Base-by-base conservation (phyloP, 345 rosid species). In the Pistacia integerrima region DNA sequence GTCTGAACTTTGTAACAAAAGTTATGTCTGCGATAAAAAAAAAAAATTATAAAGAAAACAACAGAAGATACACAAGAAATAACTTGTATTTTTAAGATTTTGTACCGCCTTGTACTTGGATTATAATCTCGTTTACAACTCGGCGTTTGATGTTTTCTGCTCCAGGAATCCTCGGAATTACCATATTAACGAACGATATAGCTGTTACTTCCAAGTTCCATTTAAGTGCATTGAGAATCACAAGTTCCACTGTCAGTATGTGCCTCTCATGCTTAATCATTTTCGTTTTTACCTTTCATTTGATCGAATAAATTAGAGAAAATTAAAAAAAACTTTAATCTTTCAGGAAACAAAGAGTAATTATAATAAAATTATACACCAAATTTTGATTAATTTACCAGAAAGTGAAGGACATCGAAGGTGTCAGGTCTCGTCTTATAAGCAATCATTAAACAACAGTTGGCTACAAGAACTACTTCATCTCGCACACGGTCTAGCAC, bases 201-300 rank as follows among this genome's bases (percentile, higher is more conserved):
- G 77, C 55, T 1, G 33, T 41, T 8, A 56, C 8, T 22, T 36
- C 64, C 55, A 57, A 9, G 13, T 13, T 6, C 77, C 77, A 74
- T 1, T 55, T n/a, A 55, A 65, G 54, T 20, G 41, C 71, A 1
- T 41, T 16, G 18, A 74, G 77, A 66, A 74, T 66, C 11, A 17
- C 20, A 54, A 44, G 28, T 67, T 41, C 46, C 46, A 41, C 46
- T 41, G 46, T 7, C 8, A 41, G 46, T 41, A 41, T 41, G 6
- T 5, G 8, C 46, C 46, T 41, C 46, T 41, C 8, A 41, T 41
- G 46, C 46, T 5, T 8, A 41, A 41, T 41, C 46, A 41, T 41
- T 1, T 7, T 8, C 8, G 46, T 7, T 41, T 41, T 38, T 4
- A 38, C 22, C 62, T 58, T 41, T 13, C n/a, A 38, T 1, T 9